Base-by-base conservation (phyloP, 2,329 filamentous ascomycete genomes). In the Ceratocystis eucalypticola region DNA sequence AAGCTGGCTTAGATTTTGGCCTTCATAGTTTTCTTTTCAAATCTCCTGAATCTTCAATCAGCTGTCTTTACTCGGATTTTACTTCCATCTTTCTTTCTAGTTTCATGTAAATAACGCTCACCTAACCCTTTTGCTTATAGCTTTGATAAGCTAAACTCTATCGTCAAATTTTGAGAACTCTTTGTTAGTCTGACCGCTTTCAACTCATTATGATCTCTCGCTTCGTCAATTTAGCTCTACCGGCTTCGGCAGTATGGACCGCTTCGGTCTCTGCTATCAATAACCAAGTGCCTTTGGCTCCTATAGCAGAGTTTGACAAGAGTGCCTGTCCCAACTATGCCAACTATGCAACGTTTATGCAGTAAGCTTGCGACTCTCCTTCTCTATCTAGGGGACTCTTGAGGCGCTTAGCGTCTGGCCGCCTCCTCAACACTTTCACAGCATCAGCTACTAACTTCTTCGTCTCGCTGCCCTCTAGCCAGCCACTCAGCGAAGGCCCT, bases 401-500 rank as follows among this genome's bases (percentile, higher is more conserved):
- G 25, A 41, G 17, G 12, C 7, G 55, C 55, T 22, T 53, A 22
- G 12, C 37, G 37, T 41, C 37, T 12, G 4, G 10, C 37, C 12
- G 37, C 37, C 37, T 37, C 37, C 37, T 10, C 37, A 41, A 41
- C 37, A 15, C 10, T 4, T 15, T 1, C 37, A 4, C 37, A 41
- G 37, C 37, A 41, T 41, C 55, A 28, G 2, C 17, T 8, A 30
- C 28, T 59, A 37, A 59, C 55, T 30, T 25, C 20, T 53, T 12
- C 48, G 12, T n/a, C 62, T 64, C 25, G 66, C 68, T 57, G 68
- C 66, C 50, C 68, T 25, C 30, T 69, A 96, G 91, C 74, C 81
- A 80, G 22, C 94, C 94, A 0, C 83, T 88, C 69, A 96, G 90
- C 75, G 79, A 86, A 22, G 94, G 94, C 0, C 88, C 88, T 3